Percentiles rank a stretch among this genome's conserved stretches.
Evolutionary conservation across 2,329 filamentous ascomycete genomes (phyloP).

Genomic region (Moelleriella libera): DNA sequence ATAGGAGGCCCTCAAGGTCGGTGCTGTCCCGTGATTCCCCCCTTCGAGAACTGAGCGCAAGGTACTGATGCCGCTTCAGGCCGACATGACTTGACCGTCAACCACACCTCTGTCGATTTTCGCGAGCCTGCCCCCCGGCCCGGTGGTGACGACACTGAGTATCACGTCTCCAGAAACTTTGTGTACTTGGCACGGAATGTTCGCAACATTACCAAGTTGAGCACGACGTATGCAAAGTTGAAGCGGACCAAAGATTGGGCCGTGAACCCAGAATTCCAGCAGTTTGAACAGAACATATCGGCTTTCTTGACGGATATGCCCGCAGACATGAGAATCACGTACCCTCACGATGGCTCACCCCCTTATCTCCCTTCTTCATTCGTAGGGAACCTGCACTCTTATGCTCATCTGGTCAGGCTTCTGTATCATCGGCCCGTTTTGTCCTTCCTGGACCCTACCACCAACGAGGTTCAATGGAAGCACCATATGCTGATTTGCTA

Average conservation of each 20-base stretch:
- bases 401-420: constrained; percentile 75
- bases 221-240: constrained; percentile 57
- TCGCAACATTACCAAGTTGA: constrained; percentile 65
- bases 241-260: constrained; percentile 77
- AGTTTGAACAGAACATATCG: constrained; percentile 63
- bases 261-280: constrained; percentile 67
- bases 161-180: constrained; percentile 69
- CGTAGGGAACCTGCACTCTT: constrained; percentile 76
- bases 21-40: constrained; percentile 1
- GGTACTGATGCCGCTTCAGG: constrained; percentile 28
- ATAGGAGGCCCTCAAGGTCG: constrained; percentile 83
- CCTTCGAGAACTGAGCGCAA: no score
- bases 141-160: constrained; percentile 61
- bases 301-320: constrained; percentile 68
- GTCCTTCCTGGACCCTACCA: constrained; percentile 59
- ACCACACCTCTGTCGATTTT: constrained; percentile 64
- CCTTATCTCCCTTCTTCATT: constrained; percentile 82
- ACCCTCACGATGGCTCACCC: constrained; percentile 62
- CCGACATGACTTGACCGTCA: constrained; percentile 64
- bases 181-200: constrained; percentile 67
- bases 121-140: constrained; percentile 47
- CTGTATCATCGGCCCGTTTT: constrained; percentile 81
- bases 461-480: constrained; percentile 65
- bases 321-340: constrained; percentile 61
- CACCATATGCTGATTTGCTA: constrained; percentile 80